These are phyloP conservation scores for Sporothrix protearum DNA, from an alignment of 2,329 filamentous ascomycete species.

Conservation along the genomic window DNA sequence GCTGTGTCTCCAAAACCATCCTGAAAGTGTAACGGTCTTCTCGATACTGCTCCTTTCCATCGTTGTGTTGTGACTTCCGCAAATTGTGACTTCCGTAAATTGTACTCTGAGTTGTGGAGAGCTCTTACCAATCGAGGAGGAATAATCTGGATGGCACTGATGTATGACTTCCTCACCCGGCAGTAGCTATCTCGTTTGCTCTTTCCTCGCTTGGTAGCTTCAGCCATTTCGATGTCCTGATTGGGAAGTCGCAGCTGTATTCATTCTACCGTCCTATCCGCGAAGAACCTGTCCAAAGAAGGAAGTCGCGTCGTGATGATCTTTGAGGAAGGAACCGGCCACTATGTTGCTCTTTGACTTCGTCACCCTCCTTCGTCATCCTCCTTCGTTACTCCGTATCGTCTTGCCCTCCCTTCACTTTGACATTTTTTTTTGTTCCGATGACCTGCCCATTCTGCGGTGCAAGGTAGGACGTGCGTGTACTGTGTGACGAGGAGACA, in stretches of 20 bases:
- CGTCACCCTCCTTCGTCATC: not conserved
- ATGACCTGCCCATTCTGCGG: constrained; percentile 19
- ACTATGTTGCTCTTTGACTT: not conserved
- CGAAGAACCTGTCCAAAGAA: not conserved
- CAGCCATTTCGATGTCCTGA: not conserved
- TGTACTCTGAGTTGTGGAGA: not conserved
- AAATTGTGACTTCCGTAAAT: not conserved
- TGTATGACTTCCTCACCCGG: not conserved
- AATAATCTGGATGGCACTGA: not conserved
- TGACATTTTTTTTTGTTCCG: constrained; percentile 8
- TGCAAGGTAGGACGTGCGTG: not conserved
- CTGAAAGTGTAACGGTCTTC: not conserved
- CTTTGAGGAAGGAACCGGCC: not conserved
- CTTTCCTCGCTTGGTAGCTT: not conserved
- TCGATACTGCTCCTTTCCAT: too few species aligned
- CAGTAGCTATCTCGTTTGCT: not conserved
- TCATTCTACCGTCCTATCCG: not conserved
- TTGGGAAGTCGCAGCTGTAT: not conserved
- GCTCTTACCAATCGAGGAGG: not conserved
- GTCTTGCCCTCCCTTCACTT: not conserved
- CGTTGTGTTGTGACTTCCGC: too few species aligned
- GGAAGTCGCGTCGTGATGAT: not conserved
- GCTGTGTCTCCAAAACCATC: not conserved
- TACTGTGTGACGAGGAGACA: not conserved
- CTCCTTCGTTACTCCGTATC: not conserved